Evolutionary conservation across 768 basidiomycete genomes (phyloP), one percentile per base, ranked within the genome.

Genomic region (Phlegmacium glaucopus): DNA sequence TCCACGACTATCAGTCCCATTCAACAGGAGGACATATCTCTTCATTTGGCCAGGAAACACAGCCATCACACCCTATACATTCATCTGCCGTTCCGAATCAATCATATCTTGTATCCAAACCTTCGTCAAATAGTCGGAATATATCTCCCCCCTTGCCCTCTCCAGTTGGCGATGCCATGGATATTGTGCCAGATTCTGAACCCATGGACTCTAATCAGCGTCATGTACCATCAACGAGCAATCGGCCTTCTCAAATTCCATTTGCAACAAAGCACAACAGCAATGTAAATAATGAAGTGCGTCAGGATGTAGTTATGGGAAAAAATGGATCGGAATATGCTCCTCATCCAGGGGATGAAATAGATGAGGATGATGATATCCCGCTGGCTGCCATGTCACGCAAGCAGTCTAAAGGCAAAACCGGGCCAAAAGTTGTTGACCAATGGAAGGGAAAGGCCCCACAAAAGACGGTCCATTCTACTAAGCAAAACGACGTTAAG

Each of bases 141-240:
- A 30, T 16, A 1, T 26, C 15, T 29, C 25, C 30, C 26, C 32
- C 39, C 22, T 36, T 39, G 13, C 43, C 44, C 8, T 45, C 47
- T n/a, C 30, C 48, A 34, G 11, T 34, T 1, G 44, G 43, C 34
- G 72, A 72, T 52, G 43, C 53, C 4, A 68, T 74, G 54, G 80
- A 79, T 27, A 46, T 83, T 42, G 69, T 87, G 12, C 82, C 84
- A 2, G 85, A 86, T 57, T 86, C 84, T 2, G 84, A 85, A 51
- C 55, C 48, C 16, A 18, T 41, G 27, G 48, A 39, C 16, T 30
- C 18, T 30, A 39, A 48, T 27, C 38, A 28, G 35, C 44, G 41
- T 12, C 7, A 42, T 17, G 28, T 47, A n/a, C 13, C 9, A 28
- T 26, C 29, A 22, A 25, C 29, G 16, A 7, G 44, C 34, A 29